Evolutionary conservation across 2,329 filamentous ascomycete species (phyloP).

Genomic region (Penicillium polonicum): DNA sequence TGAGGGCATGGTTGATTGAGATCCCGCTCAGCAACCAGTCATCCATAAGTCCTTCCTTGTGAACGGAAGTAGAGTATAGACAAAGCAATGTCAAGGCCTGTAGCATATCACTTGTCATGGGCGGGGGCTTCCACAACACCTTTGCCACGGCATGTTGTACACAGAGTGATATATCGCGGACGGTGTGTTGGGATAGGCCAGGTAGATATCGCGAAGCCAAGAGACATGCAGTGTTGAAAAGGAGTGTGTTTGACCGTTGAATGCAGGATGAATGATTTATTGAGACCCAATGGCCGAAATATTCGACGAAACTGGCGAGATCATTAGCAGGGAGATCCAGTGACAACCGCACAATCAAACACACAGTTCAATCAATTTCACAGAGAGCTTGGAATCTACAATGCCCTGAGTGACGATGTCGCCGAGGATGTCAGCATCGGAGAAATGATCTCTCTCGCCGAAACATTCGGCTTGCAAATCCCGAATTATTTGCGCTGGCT

Average conservation of each 20-base stretch:
- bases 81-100: slow-evolving; percentile 35
- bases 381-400: slow-evolving; percentile 32
- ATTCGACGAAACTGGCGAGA: slow-evolving; percentile 31
- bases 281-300: slow-evolving; percentile 35
- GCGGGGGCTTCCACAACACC: slow-evolving; percentile 31
- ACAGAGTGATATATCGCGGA: slow-evolving; percentile 32
- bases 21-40: slow-evolving; percentile 40
- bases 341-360: slow-evolving; percentile 3
- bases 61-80: slow-evolving; percentile 33
- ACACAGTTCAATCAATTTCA: slow-evolving; percentile 35
- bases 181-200: slow-evolving; percentile 28
- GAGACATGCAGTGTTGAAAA: slow-evolving; percentile 36
- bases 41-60: slow-evolving; percentile 36
- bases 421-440: slow-evolving; percentile 26
- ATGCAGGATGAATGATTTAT: slow-evolving; percentile 32
- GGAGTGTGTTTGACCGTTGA: slow-evolving; percentile 31
- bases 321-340: slow-evolving; percentile 3
- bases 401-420: slow-evolving; percentile 31
- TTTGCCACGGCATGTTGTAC: slow-evolving; percentile 34
- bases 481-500: slow-evolving; percentile 34
- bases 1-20: slow-evolving; percentile 36
- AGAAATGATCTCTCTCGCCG: slow-evolving; percentile 25
- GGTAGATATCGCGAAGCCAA: slow-evolving; percentile 36
- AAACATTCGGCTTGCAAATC: slow-evolving; percentile 36
- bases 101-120: slow-evolving; percentile 32